Conservation (phyloP, 1,139 yeast species). For the Meyerozyma smithsonii region DNA sequence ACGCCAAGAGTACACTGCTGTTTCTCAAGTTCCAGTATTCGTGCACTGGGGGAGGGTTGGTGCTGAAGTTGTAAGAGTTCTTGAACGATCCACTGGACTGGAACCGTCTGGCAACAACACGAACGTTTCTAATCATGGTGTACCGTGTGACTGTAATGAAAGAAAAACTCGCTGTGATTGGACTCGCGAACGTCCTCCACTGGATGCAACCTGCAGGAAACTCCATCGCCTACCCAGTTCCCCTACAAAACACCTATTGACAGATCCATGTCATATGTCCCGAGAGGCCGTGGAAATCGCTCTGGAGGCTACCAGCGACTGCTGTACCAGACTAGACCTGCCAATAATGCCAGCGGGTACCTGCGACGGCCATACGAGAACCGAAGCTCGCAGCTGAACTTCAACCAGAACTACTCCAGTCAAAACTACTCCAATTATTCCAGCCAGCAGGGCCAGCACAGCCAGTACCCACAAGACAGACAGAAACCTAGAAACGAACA, state of each 20-base stretch:
- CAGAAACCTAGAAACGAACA: constrained; percentile 10
- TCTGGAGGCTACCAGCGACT: background rate
- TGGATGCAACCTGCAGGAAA: background rate
- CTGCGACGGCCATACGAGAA: constrained; percentile 1
- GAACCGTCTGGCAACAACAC: constrained; percentile 1
- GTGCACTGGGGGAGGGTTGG: constrained; percentile 45
- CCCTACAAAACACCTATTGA: background rate
- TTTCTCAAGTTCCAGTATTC: constrained; percentile 44
- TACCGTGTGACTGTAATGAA: background rate
- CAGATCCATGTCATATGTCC: background rate
- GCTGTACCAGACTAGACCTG: background rate
- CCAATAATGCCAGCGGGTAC: background rate
- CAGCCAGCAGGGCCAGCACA: constrained; percentile 1
- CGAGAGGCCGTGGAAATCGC: constrained; percentile 2
- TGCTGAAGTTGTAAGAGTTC: constrained; percentile 42
- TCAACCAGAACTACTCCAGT: background rate
- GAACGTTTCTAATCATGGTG: constrained; percentile 1
- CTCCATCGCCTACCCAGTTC: background rate
- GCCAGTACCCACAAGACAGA: background rate
- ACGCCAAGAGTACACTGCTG: constrained; percentile 32
- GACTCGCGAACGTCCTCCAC: background rate
- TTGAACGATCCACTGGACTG: constrained; percentile 22
- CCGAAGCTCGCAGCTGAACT: background rate
- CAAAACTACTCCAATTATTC: background rate
- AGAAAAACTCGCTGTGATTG: constrained; percentile 2